phyloP scores from a whole-genome alignment of 169 alveolate genomes.

The Haemoproteus tartakovskyi region DNA sequence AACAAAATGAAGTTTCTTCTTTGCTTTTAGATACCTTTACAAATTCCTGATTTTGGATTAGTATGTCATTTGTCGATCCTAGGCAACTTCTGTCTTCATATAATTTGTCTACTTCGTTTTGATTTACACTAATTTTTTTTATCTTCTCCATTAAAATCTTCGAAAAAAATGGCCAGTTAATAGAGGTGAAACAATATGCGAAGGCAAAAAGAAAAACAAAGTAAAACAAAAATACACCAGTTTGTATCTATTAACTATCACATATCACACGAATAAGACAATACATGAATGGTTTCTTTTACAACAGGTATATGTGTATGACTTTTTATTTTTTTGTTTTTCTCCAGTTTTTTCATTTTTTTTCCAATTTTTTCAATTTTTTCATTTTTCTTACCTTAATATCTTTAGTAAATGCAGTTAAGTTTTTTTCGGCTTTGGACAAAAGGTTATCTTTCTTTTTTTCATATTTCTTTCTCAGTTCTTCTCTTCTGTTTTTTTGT shows the following conservation, averaged over 20 bases:
- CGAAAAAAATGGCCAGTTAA: no score
- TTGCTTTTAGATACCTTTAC: conserved; percentile 59
- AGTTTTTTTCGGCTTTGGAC: conserved; percentile 24
- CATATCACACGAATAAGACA: no score
- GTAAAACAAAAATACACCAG: no score
- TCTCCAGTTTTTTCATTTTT: not conserved
- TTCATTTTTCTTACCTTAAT: conserved; percentile 41
- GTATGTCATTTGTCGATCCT: conserved; percentile 16
- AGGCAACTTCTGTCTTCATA: conserved; percentile 55
- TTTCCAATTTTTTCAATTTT: not conserved
- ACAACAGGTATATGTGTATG: no score
- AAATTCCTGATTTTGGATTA: conserved; percentile 27
- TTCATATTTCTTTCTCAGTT: conserved; percentile 50
- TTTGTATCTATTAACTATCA: no score
- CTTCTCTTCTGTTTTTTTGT: conserved; percentile 53
- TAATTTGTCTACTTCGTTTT: conserved; percentile 28
- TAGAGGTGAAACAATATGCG: no score
- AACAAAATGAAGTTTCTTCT: no score
- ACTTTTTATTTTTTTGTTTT: no score
- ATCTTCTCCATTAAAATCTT: conserved; percentile 43
- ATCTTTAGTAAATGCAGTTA: conserved; percentile 17
- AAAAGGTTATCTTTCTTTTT: conserved; percentile 34
- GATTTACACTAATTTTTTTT: conserved; percentile 33
- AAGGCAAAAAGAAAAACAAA: no score
- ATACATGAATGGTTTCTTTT: no score